Percentiles rank a stretch among this genome's conserved stretches.
Evolutionary conservation across 1,284 basidiomycete species (phyloP).

Genomic region (Stygiomarasmius scandens): DNA sequence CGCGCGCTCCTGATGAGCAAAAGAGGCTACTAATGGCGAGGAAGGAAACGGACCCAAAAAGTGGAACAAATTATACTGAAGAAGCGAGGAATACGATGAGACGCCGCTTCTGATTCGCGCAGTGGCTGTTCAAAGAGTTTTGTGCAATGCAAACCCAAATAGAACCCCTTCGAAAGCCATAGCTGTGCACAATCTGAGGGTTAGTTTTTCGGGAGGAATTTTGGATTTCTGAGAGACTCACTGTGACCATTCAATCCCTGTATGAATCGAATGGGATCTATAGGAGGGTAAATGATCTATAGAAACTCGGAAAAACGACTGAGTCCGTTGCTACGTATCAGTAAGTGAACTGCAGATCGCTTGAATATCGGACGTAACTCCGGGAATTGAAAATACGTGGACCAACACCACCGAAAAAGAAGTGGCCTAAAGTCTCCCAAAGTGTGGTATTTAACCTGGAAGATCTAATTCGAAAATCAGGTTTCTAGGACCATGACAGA

Average conservation of each 20-base stretch:
- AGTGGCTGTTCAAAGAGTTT: conserved; percentile 29
- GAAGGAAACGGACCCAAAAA: conserved; percentile 35
- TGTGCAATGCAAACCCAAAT: conserved; percentile 41
- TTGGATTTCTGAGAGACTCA: conserved; percentile 33
- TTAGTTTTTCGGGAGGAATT: not conserved
- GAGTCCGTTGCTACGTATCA: conserved; percentile 42
- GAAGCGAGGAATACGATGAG: conserved; percentile 32
- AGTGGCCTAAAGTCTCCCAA: no score
- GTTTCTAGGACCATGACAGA: not conserved
- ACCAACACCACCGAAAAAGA: conserved; percentile 41
- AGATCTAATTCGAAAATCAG: not conserved
- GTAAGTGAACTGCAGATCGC: not conserved
- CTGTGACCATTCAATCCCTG: conserved; percentile 47
- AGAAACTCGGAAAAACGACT: conserved; percentile 37
- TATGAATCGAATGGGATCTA: conserved; percentile 45
- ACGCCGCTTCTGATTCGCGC: conserved; percentile 23
- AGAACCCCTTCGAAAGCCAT: conserved; percentile 42
- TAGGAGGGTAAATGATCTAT: conserved; percentile 41
- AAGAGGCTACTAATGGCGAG: no score
- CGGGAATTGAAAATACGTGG: conserved; percentile 37
- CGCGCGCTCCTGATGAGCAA: no score
- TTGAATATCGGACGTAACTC: conserved; percentile 28
- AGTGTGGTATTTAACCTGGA: conserved; percentile 46
- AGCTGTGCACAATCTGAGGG: conserved; percentile 24
- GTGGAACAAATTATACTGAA: conserved; percentile 43